Evolutionary conservation across 1,139 yeast species (phyloP), one percentile per base, ranked within the genome.

Genomic region (Yamadazyma membranifaciens): DNA sequence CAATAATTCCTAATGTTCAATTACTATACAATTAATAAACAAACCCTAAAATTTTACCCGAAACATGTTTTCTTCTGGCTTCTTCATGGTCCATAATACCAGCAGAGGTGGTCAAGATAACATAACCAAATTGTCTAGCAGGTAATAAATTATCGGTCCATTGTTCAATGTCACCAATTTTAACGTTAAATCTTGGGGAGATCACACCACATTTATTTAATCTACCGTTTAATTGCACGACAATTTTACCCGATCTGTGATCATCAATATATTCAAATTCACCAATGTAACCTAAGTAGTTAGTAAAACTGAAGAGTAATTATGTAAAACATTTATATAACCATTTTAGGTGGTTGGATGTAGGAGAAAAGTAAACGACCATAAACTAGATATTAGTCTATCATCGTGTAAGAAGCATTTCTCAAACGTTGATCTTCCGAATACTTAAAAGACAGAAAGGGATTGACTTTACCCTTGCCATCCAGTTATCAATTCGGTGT

Each of bases 1-100:
- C 24, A 20, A 20, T 20, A 20, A 20, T 20, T 20, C 24, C 24
- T 20, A 20, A 20, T 20, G 24, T 20, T 6, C 24, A 20, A 20
- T 20, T 20, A 20, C 24, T 20, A 20, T 20, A 20, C 24, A 11
- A 27, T 22, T 83, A 88, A 80, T 91, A 91, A 54, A 91, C 96
- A 73, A 87, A 91, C 64, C 98, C 98, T 65, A 91, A 82, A 66
- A 91, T 84, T 78, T 91, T 91, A 73, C 98, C 98, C 59, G 97
- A 88, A 60, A 91, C 98, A 75, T 92, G 98, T 87, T 92, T 92
- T 84, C 98, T 87, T 83, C 97, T 89, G 61, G 98, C 98, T 80
- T 92, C 98, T 79, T 92, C 98, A 78, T 92, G 98, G 80, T 92
- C 98, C 96, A 92, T 89, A 62, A 92, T 92, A 76, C 98, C 98